Base-by-base conservation (phyloP, 495 filamentous ascomycete species). In the Beverwykella pulmonaria region DNA sequence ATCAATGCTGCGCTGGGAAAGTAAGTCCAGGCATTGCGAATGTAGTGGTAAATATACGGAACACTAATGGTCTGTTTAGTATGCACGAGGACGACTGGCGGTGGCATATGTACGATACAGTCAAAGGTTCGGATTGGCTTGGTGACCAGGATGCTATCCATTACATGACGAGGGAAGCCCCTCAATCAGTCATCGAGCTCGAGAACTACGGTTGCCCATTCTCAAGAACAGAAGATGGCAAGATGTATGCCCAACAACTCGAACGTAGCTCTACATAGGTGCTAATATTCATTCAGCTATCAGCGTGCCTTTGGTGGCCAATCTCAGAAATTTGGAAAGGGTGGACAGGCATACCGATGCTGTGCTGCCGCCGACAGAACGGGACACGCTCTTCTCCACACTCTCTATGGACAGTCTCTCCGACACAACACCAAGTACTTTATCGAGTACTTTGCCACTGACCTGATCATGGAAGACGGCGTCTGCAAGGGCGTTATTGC, bases 71-170 rank as follows among this genome's bases (percentile, higher is more conserved):
- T 52, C 22, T 30, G 7, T 57, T 29, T 30, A 87, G 84, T 77
- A 90, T 91, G 87, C 87, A 89, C 78, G 79, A 86, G 75, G 93
- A 98, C 78, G 93, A 98, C 82, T 98, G 93, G 93, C 88, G 93
- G 79, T 97, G 93, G 93, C 93, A 98, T 82, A 97, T 97, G 93
- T 98, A 97, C 83, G 93, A 98, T 79, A 98, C 93, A 50, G 93
- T 98, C 66, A 98, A 98, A 83, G 93, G 93, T 72, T 95, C 91
- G 59, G 93, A 98, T 83, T 98, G 93, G 93, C 85, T 98, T 32
- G 93, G 93, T 77, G 93, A 98, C 80, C 93, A 98, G 81, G 93
- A 98, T 80, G 93, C 93, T 54, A 98, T 98, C 75, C 93, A 98
- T 79, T 98, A 98, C 82, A 98, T 98, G 93, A 97, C 93, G 66